Percentiles rank a stretch among this genome's conserved stretches.
phyloP scores from a whole-genome alignment of 768 basidiomycete genomes.

The Phaffia tasmanica region DNA sequence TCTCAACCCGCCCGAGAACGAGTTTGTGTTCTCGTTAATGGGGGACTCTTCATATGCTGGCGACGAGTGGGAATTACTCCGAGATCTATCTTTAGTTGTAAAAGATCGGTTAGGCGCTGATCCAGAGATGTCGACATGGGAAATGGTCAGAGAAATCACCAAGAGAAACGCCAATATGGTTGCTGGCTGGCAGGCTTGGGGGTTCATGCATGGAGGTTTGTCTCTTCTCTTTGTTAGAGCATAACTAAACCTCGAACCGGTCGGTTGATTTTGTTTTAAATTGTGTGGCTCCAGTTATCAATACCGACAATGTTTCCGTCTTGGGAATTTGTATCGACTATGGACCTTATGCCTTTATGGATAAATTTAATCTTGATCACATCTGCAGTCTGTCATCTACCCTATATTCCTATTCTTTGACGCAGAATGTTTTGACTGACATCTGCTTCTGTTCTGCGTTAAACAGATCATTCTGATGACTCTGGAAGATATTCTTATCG shows the following conservation, averaged over 20 bases:
- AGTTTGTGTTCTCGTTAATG: slow-evolving; percentile 45
- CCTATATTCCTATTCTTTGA: neutral
- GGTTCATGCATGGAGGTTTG: slow-evolving; percentile 52
- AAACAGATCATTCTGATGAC: slow-evolving; percentile 9
- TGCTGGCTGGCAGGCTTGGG: slow-evolving; percentile 85
- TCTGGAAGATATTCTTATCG: slow-evolving; percentile 20
- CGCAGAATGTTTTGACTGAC: slow-evolving; percentile 49
- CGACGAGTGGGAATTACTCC: slow-evolving; percentile 61
- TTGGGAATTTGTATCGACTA: slow-evolving; percentile 47
- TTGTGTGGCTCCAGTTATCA: slow-evolving; percentile 61
- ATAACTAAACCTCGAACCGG: slow-evolving; percentile 4
- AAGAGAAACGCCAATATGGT: slow-evolving; percentile 83
- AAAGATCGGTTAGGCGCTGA: slow-evolving; percentile 28
- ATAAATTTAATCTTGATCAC: slow-evolving; percentile 70
- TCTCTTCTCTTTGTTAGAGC: neutral
- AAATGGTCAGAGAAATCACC: slow-evolving; percentile 62
- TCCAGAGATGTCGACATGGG: slow-evolving; percentile 9
- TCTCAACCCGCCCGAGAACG: slow-evolving; percentile 54
- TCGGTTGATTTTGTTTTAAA: slow-evolving; percentile 1
- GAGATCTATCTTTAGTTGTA: slow-evolving; percentile 66
- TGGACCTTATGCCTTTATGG: slow-evolving; percentile 87
- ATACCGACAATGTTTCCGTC: slow-evolving; percentile 48
- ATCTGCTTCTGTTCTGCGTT: slow-evolving; percentile 35
- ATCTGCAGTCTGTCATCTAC: slow-evolving; percentile 55
- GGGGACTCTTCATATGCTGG: slow-evolving; percentile 43